Evolutionary conservation across 164 flowering plant genomes (phyloP).

Genomic region (Houttuynia cordata): DNA sequence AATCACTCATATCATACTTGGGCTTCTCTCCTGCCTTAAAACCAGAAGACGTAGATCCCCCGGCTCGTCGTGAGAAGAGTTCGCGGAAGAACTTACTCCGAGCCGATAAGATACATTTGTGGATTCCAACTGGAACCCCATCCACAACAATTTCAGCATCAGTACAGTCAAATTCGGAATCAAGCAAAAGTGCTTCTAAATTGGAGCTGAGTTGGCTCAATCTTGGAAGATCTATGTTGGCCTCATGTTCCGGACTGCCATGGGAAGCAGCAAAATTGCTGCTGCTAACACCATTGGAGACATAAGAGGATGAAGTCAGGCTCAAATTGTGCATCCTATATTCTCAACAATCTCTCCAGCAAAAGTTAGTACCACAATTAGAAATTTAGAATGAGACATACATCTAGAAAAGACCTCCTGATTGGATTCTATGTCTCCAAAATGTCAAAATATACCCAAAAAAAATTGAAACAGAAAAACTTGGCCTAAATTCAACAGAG

Average conservation of each 20-base stretch:
- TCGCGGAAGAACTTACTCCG: slow-evolving; percentile 49
- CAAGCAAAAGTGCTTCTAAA: slow-evolving; percentile 40
- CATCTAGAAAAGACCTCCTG: background rate
- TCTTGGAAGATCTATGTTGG: slow-evolving; percentile 34
- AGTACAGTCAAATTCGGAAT: slow-evolving; percentile 27
- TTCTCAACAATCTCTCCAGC: background rate
- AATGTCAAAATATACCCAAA: no score
- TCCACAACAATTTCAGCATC: slow-evolving; percentile 60
- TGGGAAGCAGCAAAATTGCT: slow-evolving; percentile 14
- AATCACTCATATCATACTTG: slow-evolving; percentile 32
- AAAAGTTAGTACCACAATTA: background rate
- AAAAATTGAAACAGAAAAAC: no score
- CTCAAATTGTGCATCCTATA: slow-evolving; percentile 32
- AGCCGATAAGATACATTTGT: slow-evolving; percentile 57
- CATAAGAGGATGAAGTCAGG: slow-evolving; percentile 41
- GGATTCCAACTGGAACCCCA: slow-evolving; percentile 36
- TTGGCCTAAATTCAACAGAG: no score
- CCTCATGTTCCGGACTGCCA: slow-evolving; percentile 15
- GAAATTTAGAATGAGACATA: background rate
- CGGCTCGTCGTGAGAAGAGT: slow-evolving; percentile 24
- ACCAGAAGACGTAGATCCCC: slow-evolving; percentile 2
- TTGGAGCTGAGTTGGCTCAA: slow-evolving; percentile 43
- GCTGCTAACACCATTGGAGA: slow-evolving; percentile 38
- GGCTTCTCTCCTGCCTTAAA: slow-evolving; percentile 27
- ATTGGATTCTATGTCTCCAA: no score